Base-by-base conservation (phyloP, 306 rosid species). In the Erythrophleum fordii region DNA sequence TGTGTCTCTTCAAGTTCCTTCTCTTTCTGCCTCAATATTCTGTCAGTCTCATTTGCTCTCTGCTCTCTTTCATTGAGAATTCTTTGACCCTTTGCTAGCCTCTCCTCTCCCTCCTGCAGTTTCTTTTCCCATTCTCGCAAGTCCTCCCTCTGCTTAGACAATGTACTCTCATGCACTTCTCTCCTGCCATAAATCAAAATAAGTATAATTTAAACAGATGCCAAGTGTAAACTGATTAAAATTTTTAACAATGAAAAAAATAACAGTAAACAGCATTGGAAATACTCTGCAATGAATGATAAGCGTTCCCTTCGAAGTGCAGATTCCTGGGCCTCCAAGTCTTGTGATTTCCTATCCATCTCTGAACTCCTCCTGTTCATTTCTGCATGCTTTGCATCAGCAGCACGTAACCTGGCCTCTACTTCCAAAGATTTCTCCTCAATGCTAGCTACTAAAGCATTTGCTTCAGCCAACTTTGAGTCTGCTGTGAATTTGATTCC, bases 321-420 rank as follows among this genome's bases (percentile, higher is more conserved):
- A 81, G 87, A 82, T 86, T 95, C 99, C 52, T 85, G 96, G 86
- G 81, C 86, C 86, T 88, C 97, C 44, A 95, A 72, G 59, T 95
- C 99, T 49, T 82, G 93, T 51, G 88, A 84, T 84, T 89, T 95
- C 80, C 98, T 91, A 75, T 89, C 97, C 73, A 90, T 69, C 80
- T 93, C 99, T 0, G 95, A 87, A 77, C 85, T 90, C 78, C 88
- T 95, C 81, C 98, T 82, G 88, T 88, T 91, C 58, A 95, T 87
- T 79, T 95, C 99, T 31, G 99, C 97, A 75, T 88, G 86, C 88
- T 88, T 95, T 77, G 99, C 98, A 88, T 95, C 99, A 55, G 97
- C 93, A 66, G 97, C 88, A 72, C 61, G 97, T 65, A 89, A 80
- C 81, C 86, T 95, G 53, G 88, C 98, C 87, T 93, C 98, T 25